Percentiles rank a stretch among this genome's conserved stretches.
Evolutionary conservation across 148 eudicot species (phyloP).

Genomic region (Gaultheria prostrata): DNA sequence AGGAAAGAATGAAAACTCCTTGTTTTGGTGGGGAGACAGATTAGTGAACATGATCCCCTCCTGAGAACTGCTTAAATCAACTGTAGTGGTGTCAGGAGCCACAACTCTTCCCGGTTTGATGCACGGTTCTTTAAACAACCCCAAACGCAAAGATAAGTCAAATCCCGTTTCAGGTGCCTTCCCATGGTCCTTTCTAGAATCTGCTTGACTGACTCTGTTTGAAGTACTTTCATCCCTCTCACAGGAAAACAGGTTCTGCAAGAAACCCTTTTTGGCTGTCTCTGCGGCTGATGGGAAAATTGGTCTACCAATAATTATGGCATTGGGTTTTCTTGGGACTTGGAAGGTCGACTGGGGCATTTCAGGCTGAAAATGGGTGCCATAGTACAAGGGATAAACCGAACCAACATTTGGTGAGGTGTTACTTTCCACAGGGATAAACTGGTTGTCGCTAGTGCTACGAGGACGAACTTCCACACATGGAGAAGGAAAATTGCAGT

Average conservation of each 20-base stretch:
- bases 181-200: conserved; percentile 25
- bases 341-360: conserved; percentile 33
- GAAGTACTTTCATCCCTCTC: conserved; percentile 19
- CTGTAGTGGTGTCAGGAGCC: conserved; percentile 23
- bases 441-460: conserved; percentile 19
- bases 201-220: conserved; percentile 22
- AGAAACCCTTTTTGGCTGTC: conserved; percentile 36
- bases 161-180: conserved; percentile 39
- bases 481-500: conserved; percentile 27
- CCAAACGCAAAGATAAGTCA: conserved; percentile 84
- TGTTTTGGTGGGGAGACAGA: conserved; percentile 24
- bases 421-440: conserved; percentile 31
- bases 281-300: conserved; percentile 44
- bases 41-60: conserved; percentile 21
- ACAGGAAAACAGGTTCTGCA: conserved; percentile 36
- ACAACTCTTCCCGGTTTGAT: conserved; percentile 23
- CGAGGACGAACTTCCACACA: conserved; percentile 25
- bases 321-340: conserved; percentile 36
- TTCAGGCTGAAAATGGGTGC: conserved; percentile 35
- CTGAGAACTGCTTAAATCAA: conserved; percentile 36
- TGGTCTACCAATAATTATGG: conserved; percentile 68
- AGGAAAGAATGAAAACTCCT: conserved; percentile 58
- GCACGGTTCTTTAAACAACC: conserved; percentile 40
- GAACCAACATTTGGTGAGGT: conserved; percentile 31
- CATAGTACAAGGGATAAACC: conserved; percentile 74